A percentile compares a stretch with the other conserved stretches of the same genome.
Conservation (phyloP, 345 rosid species). For the Firmiana major region DNA sequence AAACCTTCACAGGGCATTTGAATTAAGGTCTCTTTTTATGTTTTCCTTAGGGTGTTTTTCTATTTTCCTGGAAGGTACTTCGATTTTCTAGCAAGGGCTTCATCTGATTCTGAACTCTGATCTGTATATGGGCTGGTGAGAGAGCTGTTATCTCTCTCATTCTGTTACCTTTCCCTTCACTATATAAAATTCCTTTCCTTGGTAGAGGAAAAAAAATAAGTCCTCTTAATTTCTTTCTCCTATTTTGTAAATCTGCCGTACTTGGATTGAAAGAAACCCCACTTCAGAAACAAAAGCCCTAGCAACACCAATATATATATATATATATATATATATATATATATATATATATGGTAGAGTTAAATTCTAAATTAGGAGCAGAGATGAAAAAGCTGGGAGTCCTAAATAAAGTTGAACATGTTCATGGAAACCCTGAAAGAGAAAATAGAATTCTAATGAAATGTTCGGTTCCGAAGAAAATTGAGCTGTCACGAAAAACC, state of each 20-base stretch:
- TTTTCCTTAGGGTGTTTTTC: neutral
- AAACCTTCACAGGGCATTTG: neutral
- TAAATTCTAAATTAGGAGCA: neutral
- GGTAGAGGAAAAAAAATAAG: too few species aligned
- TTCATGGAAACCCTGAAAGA: neutral
- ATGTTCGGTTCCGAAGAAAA: neutral
- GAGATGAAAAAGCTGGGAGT: neutral
- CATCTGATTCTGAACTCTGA: neutral
- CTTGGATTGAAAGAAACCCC: neutral
- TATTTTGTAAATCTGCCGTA: neutral
- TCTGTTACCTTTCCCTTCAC: too few species aligned
- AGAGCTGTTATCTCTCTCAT: neutral
- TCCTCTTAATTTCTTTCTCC: neutral
- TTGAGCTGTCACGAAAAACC: slow-evolving; percentile 4
- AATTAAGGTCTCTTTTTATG: neutral
- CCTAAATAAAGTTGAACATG: neutral
- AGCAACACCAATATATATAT: neutral
- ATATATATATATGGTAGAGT: neutral
- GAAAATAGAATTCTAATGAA: neutral
- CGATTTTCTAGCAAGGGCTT: neutral
- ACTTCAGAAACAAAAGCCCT: slow-evolving; percentile 13
- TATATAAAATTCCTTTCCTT: neutral
- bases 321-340: neutral
- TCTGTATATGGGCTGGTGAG: neutral
- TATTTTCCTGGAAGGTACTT: neutral